Evolutionary conservation across 768 basidiomycete genomes (phyloP).

Genomic region (Paxillus involutus): DNA sequence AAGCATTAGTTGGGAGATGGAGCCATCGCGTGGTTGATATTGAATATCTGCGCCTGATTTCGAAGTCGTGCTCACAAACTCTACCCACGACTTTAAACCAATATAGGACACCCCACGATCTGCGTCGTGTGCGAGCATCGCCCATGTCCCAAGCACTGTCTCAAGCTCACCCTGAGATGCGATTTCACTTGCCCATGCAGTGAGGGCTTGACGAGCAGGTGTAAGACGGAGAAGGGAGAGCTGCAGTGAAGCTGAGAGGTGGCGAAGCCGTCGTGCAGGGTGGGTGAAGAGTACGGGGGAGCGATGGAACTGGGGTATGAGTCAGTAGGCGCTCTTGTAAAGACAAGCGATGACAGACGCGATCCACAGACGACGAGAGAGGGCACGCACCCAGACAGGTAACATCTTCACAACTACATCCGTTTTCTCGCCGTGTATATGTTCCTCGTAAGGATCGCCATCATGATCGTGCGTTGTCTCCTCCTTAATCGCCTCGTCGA

Average conservation of each 20-base stretch:
- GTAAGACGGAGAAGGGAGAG: constrained; percentile 60
- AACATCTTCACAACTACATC: constrained; percentile 55
- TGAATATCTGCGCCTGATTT: constrained; percentile 5
- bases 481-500: constrained; percentile 50
- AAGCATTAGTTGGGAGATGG: constrained; percentile 17
- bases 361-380: background rate
- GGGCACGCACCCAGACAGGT: constrained; percentile 84
- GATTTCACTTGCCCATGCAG: constrained; percentile 49
- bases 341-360: background rate
- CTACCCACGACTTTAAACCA: constrained; percentile 57
- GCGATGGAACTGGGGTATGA: constrained; percentile 69
- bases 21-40: background rate
- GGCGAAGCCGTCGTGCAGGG: constrained; percentile 72
- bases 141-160: constrained; percentile 71
- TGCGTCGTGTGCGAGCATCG: constrained; percentile 65
- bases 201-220: constrained; percentile 45
- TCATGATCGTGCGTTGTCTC: constrained; percentile 37
- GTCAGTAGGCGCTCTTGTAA: constrained; percentile 6
- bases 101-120: constrained; percentile 58
- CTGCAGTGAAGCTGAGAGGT: constrained; percentile 61
- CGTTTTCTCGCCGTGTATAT: constrained; percentile 14
- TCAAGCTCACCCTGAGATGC: constrained; percentile 52
- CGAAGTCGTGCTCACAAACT: constrained; percentile 23
- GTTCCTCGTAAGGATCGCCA: constrained; percentile 6
- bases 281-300: constrained; percentile 80